Base-by-base conservation (phyloP, 345 rosid species). In the Ricinus communis region DNA sequence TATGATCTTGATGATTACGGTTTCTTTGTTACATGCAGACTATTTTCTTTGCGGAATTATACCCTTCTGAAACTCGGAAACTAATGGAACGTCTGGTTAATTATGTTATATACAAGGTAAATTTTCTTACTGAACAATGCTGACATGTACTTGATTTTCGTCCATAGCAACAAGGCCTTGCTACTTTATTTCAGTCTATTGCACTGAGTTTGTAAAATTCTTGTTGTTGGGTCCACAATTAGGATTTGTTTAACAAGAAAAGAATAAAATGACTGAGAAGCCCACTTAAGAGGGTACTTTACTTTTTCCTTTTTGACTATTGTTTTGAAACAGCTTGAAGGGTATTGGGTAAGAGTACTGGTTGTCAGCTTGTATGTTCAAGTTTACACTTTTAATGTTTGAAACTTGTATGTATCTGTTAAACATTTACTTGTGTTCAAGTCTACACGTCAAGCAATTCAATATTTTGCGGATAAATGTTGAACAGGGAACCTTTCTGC, bases 101-200 rank as follows among this genome's bases (percentile, higher is more conserved):
- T 77, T 95, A 95, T 87, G 89, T 91, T 81, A 85, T 90, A 65
- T 95, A 95, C 82, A 95, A 95, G 99, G 99, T 95, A 82, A 71
- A 51, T 72, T 50, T 62, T 77, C 63, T 67, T 69, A 66, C 41
- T 47, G 43, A 51, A 33, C 27, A 22, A 31, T 57, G 40, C 7
- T 45, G 52, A 36, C 13, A 71, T 30, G 28, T 31, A 45, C 56
- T 65, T 65, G 46, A n/a, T 31, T 68, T 40, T 21, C 21, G 8
- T n/a, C n/a, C n/a, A n/a, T 52, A 5, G 47, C 28, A 61, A 41
- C 27, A 27, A 0, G 52, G 4, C 6, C 11, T 59, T n/a, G 45
- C 33, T 40, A n/a, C n/a, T 38, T 40, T 65, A 54, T 55, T 45
- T 46, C 16, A 55, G 43, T 55, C 15, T 11, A 22, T 43, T 57